Percentiles rank a stretch among this genome's conserved stretches.
Evolutionary conservation across 2,329 filamentous ascomycete species (phyloP).

Genomic region (Colletotrichum australisinense): DNA sequence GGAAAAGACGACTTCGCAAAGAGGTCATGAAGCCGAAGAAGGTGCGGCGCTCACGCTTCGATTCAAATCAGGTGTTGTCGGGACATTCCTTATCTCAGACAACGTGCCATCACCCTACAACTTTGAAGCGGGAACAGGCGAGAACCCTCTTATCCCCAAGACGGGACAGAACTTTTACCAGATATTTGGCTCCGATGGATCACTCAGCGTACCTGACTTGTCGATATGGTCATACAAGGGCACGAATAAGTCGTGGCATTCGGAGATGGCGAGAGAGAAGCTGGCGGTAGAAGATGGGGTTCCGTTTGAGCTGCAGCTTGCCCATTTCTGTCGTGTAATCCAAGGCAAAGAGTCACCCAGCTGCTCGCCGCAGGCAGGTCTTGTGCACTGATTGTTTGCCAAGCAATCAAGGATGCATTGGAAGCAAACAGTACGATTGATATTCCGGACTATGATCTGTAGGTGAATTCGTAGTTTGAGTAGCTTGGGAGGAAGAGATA

Average conservation of each 20-base stretch:
- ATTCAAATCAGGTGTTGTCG: conserved; percentile 65
- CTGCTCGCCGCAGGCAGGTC: conserved; percentile 60
- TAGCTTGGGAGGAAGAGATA: not conserved
- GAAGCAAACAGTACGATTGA: conserved; percentile 42
- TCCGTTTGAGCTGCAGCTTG: conserved; percentile 64
- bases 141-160: conserved; percentile 64
- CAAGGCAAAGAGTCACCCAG: conserved; percentile 52
- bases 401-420: conserved; percentile 60
- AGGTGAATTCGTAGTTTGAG: too few species aligned
- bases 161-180: conserved; percentile 60
- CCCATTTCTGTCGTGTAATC: conserved; percentile 63
- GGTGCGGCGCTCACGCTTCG: conserved; percentile 64
- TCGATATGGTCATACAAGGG: conserved; percentile 57
- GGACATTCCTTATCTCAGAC: conserved; percentile 67
- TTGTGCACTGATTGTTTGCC: conserved; percentile 63
- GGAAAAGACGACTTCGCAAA: conserved; percentile 55
- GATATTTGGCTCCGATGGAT: conserved; percentile 63
- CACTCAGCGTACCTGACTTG: conserved; percentile 66
- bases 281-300: conserved; percentile 37
- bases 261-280: conserved; percentile 46
- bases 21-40: conserved; percentile 64
- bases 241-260: conserved; percentile 54
- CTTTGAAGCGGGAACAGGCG: conserved; percentile 68
- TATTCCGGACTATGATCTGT: conserved; percentile 33
- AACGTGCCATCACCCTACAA: conserved; percentile 61